Evolutionary conservation across 2,329 filamentous ascomycete species (phyloP), one percentile per base, ranked within the genome.

Genomic region (Sporothrix brasiliensis): DNA sequence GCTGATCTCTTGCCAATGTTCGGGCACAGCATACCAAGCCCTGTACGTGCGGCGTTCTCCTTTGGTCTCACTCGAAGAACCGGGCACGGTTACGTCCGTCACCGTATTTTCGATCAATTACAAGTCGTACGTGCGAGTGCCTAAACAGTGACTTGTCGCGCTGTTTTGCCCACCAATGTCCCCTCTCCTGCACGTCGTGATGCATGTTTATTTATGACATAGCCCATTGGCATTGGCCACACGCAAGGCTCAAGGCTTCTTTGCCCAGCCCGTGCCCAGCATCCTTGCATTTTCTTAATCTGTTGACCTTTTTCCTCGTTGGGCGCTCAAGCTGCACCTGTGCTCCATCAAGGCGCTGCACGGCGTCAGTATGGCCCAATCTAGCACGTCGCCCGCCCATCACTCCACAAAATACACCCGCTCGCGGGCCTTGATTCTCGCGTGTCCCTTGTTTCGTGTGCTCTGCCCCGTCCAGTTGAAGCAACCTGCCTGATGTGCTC

Each of bases 151-250:
- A 13, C 14, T 58, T 41, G 30, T 21, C 19, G 19, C 19, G 30
- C 39, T 39, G 56, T 41, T 14, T 44, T 24, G 19, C 56, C 10
- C 19, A 34, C 58, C 5, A 47, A 16, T 3, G 5, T 13, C 39
- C 39, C 21, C 39, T 61, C n/a, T 47, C 44, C 58, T 47, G n/a
- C 39, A 41, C 58, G 58, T 24, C n/a, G 58, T 47, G n/a, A 21
- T 47, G n/a, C 13, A 39, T 47, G 21, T 63, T 47, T 61, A 60
- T 13, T 61, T 61, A 63, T 63, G 58, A 27, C 58, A 63, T 63
- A 50, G 50, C 44, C 27, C 44, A 2, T 3, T 47, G 60, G 60
- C 21, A 49, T 21, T 44, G 58, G 39, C 58, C 58, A 63, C 58
- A 39, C 4, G n/a, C 24, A 65, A 65, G 27, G 61, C 24, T n/a